Evolutionary conservation across 169 alveolate species (phyloP).

Genomic region (Eimeria praecox): DNA sequence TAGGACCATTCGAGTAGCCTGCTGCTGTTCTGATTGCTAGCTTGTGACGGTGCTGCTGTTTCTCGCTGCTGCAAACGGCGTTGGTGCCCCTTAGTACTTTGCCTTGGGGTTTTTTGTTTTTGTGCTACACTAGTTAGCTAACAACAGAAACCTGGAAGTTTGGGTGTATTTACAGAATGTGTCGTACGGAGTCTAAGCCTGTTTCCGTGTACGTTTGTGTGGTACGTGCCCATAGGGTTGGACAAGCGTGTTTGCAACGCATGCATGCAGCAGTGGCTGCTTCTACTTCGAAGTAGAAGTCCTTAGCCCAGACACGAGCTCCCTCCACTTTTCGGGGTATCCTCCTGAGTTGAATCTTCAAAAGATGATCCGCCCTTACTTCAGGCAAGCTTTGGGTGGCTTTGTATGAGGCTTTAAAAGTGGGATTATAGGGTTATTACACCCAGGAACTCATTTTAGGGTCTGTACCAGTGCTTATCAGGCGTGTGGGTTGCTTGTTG

Average conservation of each 20-base stretch:
- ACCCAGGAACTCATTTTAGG: neutral
- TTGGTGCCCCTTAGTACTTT: neutral
- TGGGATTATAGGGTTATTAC: neutral
- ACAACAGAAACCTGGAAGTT: neutral
- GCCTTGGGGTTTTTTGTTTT: neutral
- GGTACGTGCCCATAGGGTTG: slow-evolving; percentile 76
- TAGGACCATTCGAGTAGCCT: neutral
- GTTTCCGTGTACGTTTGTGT: neutral
- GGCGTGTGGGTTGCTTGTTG: neutral
- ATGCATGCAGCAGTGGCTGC: slow-evolving; percentile 80
- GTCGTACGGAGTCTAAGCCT: neutral
- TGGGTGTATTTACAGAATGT: neutral
- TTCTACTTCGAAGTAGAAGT: slow-evolving; percentile 79
- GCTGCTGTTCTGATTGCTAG: neutral
- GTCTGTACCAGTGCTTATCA: neutral
- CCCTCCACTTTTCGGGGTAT: slow-evolving; percentile 58
- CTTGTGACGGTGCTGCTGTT: slow-evolving; percentile 11
- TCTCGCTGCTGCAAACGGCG: neutral
- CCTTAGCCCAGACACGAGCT: neutral
- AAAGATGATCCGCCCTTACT: slow-evolving; percentile 30
- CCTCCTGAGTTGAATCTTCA: slow-evolving; percentile 58
- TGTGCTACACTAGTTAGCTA: neutral
- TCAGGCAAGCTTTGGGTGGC: neutral
- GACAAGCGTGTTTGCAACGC: slow-evolving; percentile 82
- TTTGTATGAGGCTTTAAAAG: neutral